Evolutionary conservation across 176 grass and related monocot genomes (phyloP).

Genomic region (Rhynchospora tenuis): DNA sequence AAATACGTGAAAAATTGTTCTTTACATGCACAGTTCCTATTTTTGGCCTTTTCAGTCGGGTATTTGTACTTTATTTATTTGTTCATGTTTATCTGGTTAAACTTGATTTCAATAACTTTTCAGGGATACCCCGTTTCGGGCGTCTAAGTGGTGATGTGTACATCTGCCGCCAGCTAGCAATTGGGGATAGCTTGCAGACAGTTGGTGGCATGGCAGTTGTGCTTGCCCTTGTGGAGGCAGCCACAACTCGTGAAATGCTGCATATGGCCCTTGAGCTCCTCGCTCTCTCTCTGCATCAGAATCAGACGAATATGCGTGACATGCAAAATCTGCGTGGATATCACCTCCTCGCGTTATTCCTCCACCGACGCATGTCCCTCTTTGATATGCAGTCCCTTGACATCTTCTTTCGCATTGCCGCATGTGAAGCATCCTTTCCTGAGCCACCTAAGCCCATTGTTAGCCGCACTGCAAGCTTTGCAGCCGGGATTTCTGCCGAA

Average conservation of each 20-base stretch:
- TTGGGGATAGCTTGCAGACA: conserved; percentile 90
- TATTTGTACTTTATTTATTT: not conserved
- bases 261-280: conserved; percentile 93
- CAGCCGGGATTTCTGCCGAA: conserved; percentile 57
- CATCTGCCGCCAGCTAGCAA: conserved; percentile 83
- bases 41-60: not conserved
- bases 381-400: conserved; percentile 99
- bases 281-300: conserved; percentile 87
- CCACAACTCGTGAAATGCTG: conserved; percentile 88
- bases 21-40: not conserved
- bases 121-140: conserved; percentile 97
- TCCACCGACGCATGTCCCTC: conserved; percentile 77
- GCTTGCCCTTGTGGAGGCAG: conserved; percentile 88
- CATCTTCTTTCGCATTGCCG: conserved; percentile 99
- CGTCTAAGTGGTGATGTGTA: conserved; percentile 91
- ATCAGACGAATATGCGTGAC: conserved; percentile 80
- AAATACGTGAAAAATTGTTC: not conserved
- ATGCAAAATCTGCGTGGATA: conserved; percentile 93
- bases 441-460: conserved; percentile 73
- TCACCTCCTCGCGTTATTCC: conserved; percentile 91
- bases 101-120: conserved; percentile 29
- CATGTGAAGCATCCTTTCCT: conserved; percentile 92
- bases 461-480: conserved; percentile 59
- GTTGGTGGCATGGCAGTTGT: conserved; percentile 94
- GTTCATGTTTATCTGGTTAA: not conserved